Base-by-base conservation (phyloP, 441 rosid species). In the Heliophila coronopifolia region DNA sequence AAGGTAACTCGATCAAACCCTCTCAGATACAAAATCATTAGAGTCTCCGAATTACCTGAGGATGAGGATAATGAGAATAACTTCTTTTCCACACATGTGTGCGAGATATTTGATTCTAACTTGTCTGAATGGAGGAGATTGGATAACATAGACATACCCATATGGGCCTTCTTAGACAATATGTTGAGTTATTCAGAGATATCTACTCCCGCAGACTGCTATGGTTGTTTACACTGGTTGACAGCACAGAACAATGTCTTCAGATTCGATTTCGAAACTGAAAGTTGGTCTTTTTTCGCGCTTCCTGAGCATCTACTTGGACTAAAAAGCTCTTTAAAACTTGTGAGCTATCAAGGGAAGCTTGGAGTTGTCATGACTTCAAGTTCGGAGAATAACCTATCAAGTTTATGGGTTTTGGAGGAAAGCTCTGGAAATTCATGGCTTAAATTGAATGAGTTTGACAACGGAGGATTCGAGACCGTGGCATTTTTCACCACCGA, bases 91-190 rank as follows among this genome's bases (percentile, higher is more conserved):
- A 40, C n/a, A 8, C 9, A 18, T 6, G 49, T 39, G 3, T 53
- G 59, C 13, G 49, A 53, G 19, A 48, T 53, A 8, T 53, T 53
- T 4, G 14, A 53, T 9, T 39, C 48, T 2, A 38, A 18, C 9
- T 18, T 12, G 5, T 26, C 5, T 25, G 10, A 12, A 4, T 52
- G 58, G 58, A 38, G 27, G 35, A 38, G 46, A 20, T 4, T 28
- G 13, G 9, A 12, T 9, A 30, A 53, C 9, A 6, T 53, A 14
- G 38, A 11, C 2, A 3, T 28, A 18, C 9, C 18, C 5, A 22
- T 12, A 17, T n/a, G n/a, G n/a, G n/a, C n/a, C n/a, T n/a, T n/a
- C n/a, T 2, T 5, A 0, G 58, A 53, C 16, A 2, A n/a, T n/a
- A n/a, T 4, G 2, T 36, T 11, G n/a, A 7, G 14, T 30, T 2